Conservation (phyloP, 2,329 filamentous ascomycete species). For the Cyclaneusma minus region DNA sequence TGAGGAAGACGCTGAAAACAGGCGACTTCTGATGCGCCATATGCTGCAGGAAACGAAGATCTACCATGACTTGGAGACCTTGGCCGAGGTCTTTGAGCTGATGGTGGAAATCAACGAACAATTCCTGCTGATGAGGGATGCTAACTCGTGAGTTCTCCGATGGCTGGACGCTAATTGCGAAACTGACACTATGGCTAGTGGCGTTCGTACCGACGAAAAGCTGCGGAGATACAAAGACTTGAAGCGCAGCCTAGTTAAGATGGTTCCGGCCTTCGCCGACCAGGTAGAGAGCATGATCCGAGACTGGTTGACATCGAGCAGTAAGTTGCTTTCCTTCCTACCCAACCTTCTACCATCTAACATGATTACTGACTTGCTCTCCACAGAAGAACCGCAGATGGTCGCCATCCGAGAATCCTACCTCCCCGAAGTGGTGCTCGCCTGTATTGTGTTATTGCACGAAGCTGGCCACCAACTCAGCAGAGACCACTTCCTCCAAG, state of each 20-base stretch:
- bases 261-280: too few relatives aligned
- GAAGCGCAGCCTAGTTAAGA: too few relatives aligned
- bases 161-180: not conserved
- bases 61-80: slow-evolving; percentile 52
- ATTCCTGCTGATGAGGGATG: not conserved
- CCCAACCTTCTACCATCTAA: too few relatives aligned
- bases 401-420: slow-evolving; percentile 57
- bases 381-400: slow-evolving; percentile 42
- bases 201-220: not conserved
- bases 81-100: slow-evolving; percentile 49
- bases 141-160: slow-evolving; percentile 27
- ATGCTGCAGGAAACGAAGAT: slow-evolving; percentile 40
- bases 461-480: slow-evolving; percentile 60
- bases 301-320: too few relatives aligned
- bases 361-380: too few relatives aligned
- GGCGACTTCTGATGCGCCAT: slow-evolving; percentile 14
- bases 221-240: too few relatives aligned
- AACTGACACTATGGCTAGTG: too few relatives aligned
- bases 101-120: slow-evolving; percentile 56
- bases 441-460: slow-evolving; percentile 69
- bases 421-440: slow-evolving; percentile 72
- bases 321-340: too few relatives aligned
- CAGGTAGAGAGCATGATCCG: too few relatives aligned
- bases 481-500: slow-evolving; percentile 63
- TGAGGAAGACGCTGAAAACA: slow-evolving; percentile 21